Evolutionary conservation across 345 rosid genomes (phyloP), one percentile per base, ranked within the genome.

Genomic region (Hibiscus mutabilis): DNA sequence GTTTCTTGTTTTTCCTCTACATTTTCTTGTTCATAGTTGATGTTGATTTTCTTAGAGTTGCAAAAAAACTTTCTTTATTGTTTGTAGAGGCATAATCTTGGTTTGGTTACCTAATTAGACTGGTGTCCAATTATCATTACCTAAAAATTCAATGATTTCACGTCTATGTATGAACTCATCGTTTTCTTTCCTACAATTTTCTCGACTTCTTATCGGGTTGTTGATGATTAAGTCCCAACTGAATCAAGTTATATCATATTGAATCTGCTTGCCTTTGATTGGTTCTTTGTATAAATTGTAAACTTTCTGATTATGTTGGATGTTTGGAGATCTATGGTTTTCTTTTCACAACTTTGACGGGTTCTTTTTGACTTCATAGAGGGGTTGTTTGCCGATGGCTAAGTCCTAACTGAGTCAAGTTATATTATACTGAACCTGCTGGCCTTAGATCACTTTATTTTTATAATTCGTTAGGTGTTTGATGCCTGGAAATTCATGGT

Each of bases 1-100:
- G 33, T 29, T 29, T 29, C 3, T 29, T 29, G 33, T 3, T 29
- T 29, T 29, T 29, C 33, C 33, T 68, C 35, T 47, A 40, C 35
- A 51, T 15, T 44, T 77, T 70, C 71, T 87, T 82, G 84, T 79
- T 78, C 80, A 82, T 86, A 79, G 75, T 71, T 52, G n/a, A 21
- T 42, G 53, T 65, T 65, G 19, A 44, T 78, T 47, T 81, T 74
- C 70, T 75, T 77, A 74, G 77, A 83, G 77, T 55, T 47, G 37
- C 42, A 16, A 47, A 61, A 27, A 61, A 27, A 21, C 12, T 44
- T 44, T 65, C 6, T 21, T 40, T 14, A 10, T 65, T 55, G 66
- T 68, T 35, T 75, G 80, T 77, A 79, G 81, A 74, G 82, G 44
- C 64, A 65, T 55, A 67, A 72, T 76, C 66, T 61, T 69, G 67